These are phyloP conservation scores for Rhexocercosporidium sp. DNA, from an alignment of 2,329 filamentous ascomycete genomes.

Conservation along the genomic window DNA sequence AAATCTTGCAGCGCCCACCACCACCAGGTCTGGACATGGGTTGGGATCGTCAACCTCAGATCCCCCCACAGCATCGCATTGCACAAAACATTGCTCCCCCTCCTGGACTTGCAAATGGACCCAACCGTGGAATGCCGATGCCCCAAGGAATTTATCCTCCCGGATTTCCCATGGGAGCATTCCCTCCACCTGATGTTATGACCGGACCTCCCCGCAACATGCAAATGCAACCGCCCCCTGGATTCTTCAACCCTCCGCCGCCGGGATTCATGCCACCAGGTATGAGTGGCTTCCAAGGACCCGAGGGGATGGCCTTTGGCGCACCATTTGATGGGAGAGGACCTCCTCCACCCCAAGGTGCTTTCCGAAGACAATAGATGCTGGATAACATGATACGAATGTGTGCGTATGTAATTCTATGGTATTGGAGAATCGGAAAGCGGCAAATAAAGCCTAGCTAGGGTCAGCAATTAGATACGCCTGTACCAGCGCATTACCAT, in stretches of 20 bases:
- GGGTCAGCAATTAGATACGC: not conserved
- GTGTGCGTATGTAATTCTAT: constrained; percentile 24
- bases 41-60: constrained; percentile 39
- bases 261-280: constrained; percentile 57
- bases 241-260: constrained; percentile 49
- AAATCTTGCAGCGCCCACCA: constrained; percentile 68
- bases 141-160: constrained; percentile 63
- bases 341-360: constrained; percentile 55
- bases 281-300: constrained; percentile 62
- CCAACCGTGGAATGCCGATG: constrained; percentile 51
- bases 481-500: not conserved
- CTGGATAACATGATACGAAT: constrained; percentile 18
- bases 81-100: constrained; percentile 62
- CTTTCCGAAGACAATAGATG: constrained; percentile 47
- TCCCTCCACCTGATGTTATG: constrained; percentile 55
- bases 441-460: constrained; percentile 1
- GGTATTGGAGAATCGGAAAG: constrained; percentile 14
- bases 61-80: constrained; percentile 31
- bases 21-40: constrained; percentile 65
- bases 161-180: constrained; percentile 59
- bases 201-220: constrained; percentile 44
- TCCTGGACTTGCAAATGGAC: constrained; percentile 57
- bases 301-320: constrained; percentile 55
- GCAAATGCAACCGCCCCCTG: constrained; percentile 59
- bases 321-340: constrained; percentile 60